phyloP scores from a whole-genome alignment of 208 protist genomes.

The Trypanosoma caninum region DNA sequence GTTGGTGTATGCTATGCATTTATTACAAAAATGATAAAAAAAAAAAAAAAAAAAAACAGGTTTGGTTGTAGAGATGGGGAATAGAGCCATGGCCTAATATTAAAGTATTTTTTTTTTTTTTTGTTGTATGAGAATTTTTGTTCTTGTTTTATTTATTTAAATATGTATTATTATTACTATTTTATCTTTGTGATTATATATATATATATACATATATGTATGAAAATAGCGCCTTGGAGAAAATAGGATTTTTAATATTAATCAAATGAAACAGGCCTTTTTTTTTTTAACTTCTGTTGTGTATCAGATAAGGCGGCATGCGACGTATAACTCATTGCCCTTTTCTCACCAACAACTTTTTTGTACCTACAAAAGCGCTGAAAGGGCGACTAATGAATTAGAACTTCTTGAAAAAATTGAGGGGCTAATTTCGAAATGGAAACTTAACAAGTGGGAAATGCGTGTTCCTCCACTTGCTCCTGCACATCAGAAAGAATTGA shows the following conservation, averaged over 20 bases:
- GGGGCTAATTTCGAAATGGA: constrained; percentile 53
- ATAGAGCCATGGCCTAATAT: no score
- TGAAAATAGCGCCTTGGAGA: background rate
- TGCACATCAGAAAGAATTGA: constrained; percentile 41
- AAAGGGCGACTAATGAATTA: constrained; percentile 23
- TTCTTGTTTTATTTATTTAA: constrained; percentile 10
- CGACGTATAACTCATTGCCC: constrained; percentile 43
- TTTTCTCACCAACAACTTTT: constrained; percentile 50
- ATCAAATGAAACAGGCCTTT: constrained; percentile 6
- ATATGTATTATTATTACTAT: no score
- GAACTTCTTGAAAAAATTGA: constrained; percentile 56
- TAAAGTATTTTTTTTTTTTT: no score
- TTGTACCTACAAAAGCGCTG: constrained; percentile 13
- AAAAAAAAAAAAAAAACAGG: no score
- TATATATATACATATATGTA: constrained; percentile 2
- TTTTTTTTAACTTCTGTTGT: background rate
- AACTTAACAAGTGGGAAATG: constrained; percentile 87
- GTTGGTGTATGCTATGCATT: background rate
- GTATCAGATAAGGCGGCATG: constrained; percentile 33
- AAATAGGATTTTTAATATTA: constrained; percentile 7
- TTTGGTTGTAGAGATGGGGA: no score
- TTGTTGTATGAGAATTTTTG: no score
- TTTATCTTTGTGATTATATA: no score
- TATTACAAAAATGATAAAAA: no score
- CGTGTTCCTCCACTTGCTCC: constrained; percentile 55